These are phyloP conservation scores for Pythium aristosporum DNA, from an alignment of 352 stramenopile species.

Conservation along the genomic window DNA sequence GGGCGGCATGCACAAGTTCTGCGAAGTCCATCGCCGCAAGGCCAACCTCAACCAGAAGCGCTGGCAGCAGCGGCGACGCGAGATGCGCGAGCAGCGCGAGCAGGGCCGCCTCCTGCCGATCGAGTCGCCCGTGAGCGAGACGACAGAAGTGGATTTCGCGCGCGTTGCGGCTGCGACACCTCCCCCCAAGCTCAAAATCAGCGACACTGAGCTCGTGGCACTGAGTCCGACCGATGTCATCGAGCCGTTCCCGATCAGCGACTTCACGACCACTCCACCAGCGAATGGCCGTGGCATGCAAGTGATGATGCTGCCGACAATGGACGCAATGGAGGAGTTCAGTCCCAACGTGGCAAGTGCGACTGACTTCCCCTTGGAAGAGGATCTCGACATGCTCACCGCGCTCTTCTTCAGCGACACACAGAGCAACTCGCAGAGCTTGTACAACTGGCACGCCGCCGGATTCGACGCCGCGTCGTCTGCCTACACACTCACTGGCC, in stretches of 20 bases:
- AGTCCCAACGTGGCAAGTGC: no score
- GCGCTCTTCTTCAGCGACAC: slow-evolving; percentile 9
- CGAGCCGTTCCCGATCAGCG: slow-evolving; percentile 9
- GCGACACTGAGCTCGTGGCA: not conserved
- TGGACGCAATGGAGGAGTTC: no score
- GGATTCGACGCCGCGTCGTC: not conserved
- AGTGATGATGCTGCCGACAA: no score
- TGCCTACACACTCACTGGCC: slow-evolving; percentile 10
- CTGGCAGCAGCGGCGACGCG: slow-evolving; percentile 11
- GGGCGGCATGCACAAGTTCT: slow-evolving; percentile 29
- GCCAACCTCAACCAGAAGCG: slow-evolving; percentile 30
- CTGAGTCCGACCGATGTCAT: slow-evolving; percentile 4
- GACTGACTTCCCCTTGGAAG: not conserved
- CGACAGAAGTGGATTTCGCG: not conserved
- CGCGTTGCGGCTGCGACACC: not conserved
- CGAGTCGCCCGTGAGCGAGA: not conserved
- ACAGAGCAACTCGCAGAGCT: not conserved
- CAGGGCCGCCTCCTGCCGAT: not conserved
- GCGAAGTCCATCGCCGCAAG: slow-evolving; percentile 29
- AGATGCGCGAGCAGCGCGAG: slow-evolving; percentile 5
- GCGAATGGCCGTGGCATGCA: not conserved
- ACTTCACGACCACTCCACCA: slow-evolving; percentile 4
- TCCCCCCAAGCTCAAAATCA: not conserved
- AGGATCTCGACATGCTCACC: slow-evolving; percentile 14
- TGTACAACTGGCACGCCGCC: slow-evolving; percentile 1